Base-by-base conservation (phyloP, 2,329 filamentous ascomycete genomes). In the Hypoxylon sp. region DNA sequence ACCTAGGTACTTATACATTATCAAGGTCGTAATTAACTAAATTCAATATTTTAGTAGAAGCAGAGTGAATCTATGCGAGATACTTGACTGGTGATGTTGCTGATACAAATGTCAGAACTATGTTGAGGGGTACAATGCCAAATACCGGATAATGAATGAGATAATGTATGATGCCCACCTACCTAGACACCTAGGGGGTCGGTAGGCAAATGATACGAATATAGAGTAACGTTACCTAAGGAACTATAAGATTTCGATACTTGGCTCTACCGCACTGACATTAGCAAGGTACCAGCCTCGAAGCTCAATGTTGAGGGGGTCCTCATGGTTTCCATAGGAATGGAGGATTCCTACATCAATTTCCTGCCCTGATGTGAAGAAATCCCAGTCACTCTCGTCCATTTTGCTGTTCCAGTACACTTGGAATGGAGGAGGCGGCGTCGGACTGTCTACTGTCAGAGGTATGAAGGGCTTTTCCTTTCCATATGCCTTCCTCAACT, bases 401-500 rank as follows among this genome's bases (percentile, higher is more conserved):
- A 40, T 20, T 2, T 20, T 5, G 14, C 7, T 2, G 9, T 2
- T 24, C 44, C 58, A 61, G 5, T 30, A 2, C 16, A 55, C 32
- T 11, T 18, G 18, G 14, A 55, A 54, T n/a, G 51, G 44, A 44
- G 42, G n/a, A 16, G 42, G 50, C 4, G 26, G 42, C 18, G 16
- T 18, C 33, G 33, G 26, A 22, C 33, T 16, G 20, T 49, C 18
- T 26, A 58, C 45, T 18, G 18, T 52, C 32, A 49, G 24, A 22
- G 49, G 40, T 26, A 40, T 42, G 18, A 32, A 40, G 1, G 40
- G 42, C 32, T 54, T 54, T 18, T 22, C 8, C 18, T 12, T 54
- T 18, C 42, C 49, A 18, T 33, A 55, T 14, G 18, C 18, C 51
- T 49, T 61, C 50, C 26, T 54, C 32, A 61, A 16, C 5, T 55